Conservation (phyloP, 2,329 filamentous ascomycete genomes). For the Blastomyces emzantsi region DNA sequence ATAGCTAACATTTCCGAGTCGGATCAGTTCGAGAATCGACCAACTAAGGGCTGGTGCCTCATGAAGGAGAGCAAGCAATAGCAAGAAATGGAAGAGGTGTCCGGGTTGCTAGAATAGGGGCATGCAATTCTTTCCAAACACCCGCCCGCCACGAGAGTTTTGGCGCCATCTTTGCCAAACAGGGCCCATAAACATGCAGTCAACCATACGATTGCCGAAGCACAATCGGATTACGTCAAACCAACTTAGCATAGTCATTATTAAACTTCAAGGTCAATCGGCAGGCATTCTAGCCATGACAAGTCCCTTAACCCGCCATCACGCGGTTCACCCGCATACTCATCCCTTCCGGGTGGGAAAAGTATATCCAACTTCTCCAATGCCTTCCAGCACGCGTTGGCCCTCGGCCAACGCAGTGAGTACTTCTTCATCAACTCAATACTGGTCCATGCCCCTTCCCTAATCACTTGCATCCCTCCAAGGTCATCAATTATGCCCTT, state of each 20-base stretch:
- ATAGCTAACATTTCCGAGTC: neutral
- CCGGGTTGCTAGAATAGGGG: neutral
- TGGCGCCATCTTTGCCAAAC: neutral
- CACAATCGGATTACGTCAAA: neutral
- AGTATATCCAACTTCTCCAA: slow-evolving; percentile 10
- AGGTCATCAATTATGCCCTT: slow-evolving; percentile 8
- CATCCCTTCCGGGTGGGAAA: slow-evolving; percentile 6
- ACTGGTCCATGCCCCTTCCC: neutral
- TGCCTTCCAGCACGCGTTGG: slow-evolving; percentile 8
- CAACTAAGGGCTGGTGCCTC: neutral
- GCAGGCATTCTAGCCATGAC: slow-evolving; percentile 15
- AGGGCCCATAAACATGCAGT: neutral
- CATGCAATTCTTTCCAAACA: neutral
- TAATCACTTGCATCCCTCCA: neutral
- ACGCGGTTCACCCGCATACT: neutral
- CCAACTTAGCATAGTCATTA: neutral
- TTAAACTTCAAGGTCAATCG: slow-evolving; percentile 12
- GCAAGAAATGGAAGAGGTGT: neutral
- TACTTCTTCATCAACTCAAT: slow-evolving; percentile 11
- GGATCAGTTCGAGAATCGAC: neutral
- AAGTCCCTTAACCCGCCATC: slow-evolving; percentile 11
- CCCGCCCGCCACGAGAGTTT: neutral
- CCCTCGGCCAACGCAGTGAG: slow-evolving; percentile 8
- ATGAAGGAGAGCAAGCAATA: neutral
- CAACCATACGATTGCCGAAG: neutral